These are phyloP conservation scores for Amanita polypyramis DNA, from an alignment of 768 basidiomycete species.

Conservation along the genomic window DNA sequence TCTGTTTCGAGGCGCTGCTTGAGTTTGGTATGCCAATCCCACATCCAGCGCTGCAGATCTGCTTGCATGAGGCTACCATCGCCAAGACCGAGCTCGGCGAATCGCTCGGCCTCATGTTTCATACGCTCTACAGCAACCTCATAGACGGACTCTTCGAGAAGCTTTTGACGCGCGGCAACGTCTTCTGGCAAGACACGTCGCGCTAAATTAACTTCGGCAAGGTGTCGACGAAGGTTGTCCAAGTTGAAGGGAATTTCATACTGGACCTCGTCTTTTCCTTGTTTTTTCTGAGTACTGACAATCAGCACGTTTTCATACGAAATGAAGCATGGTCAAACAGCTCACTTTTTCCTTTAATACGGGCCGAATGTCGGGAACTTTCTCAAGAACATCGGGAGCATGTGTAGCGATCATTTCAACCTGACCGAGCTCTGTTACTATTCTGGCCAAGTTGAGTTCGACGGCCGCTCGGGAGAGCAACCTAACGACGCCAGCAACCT, in stretches of 20 bases:
- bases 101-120: constrained; percentile 46
- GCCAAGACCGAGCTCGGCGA: constrained; percentile 48
- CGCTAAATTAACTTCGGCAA: constrained; percentile 52
- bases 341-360: constrained; percentile 34
- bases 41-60: constrained; percentile 72
- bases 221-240: constrained; percentile 55
- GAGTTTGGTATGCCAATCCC: constrained; percentile 72
- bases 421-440: constrained; percentile 48
- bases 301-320: not conserved
- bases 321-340: constrained; percentile 15
- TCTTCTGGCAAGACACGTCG: constrained; percentile 58
- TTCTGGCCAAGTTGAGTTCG: constrained; percentile 34
- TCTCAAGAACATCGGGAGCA: constrained; percentile 30
- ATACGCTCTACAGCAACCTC: constrained; percentile 70
- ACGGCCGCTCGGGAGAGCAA: constrained; percentile 51
- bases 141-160: constrained; percentile 79
- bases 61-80: constrained; percentile 31
- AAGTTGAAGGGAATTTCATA: constrained; percentile 66
- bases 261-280: constrained; percentile 9
- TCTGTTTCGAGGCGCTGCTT: constrained; percentile 37
- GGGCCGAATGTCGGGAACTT: constrained; percentile 53
- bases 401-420: constrained; percentile 34
- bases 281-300: not conserved
- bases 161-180: constrained; percentile 61
- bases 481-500: constrained; percentile 44